Evolutionary conservation across 179 eudicot genomes (phyloP).

Genomic region (Camellia oleifera): DNA sequence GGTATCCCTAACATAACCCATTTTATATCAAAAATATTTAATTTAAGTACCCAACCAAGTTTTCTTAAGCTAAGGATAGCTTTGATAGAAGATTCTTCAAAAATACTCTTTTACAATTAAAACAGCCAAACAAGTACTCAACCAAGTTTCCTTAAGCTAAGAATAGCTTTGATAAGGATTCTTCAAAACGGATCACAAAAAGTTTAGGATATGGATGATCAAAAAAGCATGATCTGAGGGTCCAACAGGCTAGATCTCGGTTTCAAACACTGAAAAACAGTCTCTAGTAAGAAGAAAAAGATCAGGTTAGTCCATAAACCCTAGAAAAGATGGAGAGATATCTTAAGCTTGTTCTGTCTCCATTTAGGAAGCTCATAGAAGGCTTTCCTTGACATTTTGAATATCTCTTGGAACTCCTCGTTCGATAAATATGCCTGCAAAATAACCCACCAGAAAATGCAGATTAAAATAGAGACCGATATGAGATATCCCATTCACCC

Average conservation of each 20-base stretch:
- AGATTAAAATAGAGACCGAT: background rate
- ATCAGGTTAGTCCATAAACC: background rate
- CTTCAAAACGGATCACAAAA: background rate
- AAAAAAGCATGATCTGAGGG: background rate
- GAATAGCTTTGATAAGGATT: background rate
- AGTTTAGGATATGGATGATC: no score
- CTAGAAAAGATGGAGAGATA: constrained; percentile 20
- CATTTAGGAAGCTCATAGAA: constrained; percentile 43
- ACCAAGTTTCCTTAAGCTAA: background rate
- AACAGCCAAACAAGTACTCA: background rate
- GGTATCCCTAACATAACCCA: no score
- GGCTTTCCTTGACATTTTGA: constrained; percentile 34
- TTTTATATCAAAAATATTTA: no score
- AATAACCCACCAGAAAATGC: background rate
- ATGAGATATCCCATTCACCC: background rate
- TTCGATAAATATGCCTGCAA: constrained; percentile 35
- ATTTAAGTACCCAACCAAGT: background rate
- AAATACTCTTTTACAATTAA: background rate
- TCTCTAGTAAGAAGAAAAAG: background rate
- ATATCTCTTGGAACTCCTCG: constrained; percentile 34
- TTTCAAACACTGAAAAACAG: background rate
- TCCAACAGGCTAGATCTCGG: background rate
- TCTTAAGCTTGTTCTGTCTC: constrained; percentile 44
- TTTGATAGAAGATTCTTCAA: background rate
- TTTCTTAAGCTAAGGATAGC: background rate